Evolutionary conservation across 2,329 filamentous ascomycete species (phyloP), one percentile per base, ranked within the genome.

Genomic region (Claviceps humidiphila): DNA sequence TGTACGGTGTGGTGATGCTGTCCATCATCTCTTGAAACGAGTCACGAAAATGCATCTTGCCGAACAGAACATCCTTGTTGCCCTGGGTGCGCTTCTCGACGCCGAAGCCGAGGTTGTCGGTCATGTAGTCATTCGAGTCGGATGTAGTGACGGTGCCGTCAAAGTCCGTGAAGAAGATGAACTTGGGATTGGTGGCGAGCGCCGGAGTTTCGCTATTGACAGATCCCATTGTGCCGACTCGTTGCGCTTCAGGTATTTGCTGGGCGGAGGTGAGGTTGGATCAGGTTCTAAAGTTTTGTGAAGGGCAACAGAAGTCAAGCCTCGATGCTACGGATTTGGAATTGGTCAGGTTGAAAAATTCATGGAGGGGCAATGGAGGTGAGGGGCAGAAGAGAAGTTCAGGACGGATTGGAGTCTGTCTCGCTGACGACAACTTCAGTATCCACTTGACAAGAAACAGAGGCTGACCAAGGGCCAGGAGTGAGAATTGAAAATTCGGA

Each of bases 101-200:
- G 49, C 93, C 93, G 65, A 84, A 95, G 56, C 93, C 93, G 55
- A 96, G 78, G 70, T 87, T 93, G 73, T 97, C 93, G 53, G 90
- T 96, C 81, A 91, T 74, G 68, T 69, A 79, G 69, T 81, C 79
- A 65, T 83, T 84, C 65, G 74, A 78, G 69, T 84, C 81, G 62
- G 78, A 73, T 52, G 75, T 77, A 48, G 91, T 96, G 66, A 96
- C 91, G 51, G 90, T 97, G 63, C 93, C 93, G 70, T 98, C 93
- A 66, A 97, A 97, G 72, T 98, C 93, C 60, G 90, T 95, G 75
- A 97, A 97, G 79, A 98, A 96, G 74, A 98, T 90, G 74, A 88
- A 87, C 71, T 89, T 86, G 50, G 90, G 90, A 66, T 85, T 82
- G 53, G 75, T 81, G 61, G 73, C 73, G 66, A 84, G 71, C 45